Conservation (phyloP, 805 yeast genomes). For the Wickerhamomyces strasburgensis region DNA sequence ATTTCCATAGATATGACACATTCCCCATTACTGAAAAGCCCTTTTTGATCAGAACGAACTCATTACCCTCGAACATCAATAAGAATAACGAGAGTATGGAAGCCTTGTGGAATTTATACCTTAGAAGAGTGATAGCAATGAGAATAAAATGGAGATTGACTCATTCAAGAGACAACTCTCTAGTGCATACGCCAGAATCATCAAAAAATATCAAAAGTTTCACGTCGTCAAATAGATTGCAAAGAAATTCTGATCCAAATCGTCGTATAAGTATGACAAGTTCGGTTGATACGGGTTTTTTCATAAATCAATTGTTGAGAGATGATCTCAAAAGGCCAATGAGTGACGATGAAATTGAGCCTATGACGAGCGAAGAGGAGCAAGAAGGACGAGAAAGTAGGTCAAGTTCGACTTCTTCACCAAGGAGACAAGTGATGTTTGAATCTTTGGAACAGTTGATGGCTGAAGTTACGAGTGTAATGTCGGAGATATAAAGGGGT, state of each 20-base stretch:
- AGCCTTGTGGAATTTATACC: conserved; percentile 30
- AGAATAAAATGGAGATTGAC: conserved; percentile 29
- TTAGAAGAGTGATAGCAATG: conserved; percentile 27
- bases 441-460: conserved; percentile 21
- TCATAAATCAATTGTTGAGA: conserved; percentile 11
- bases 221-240: neutral
- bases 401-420: conserved; percentile 5
- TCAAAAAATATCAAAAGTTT: neutral
- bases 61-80: conserved; percentile 17
- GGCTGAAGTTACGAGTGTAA: conserved; percentile 17
- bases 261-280: conserved; percentile 10
- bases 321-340: conserved; percentile 4
- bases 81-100: conserved; percentile 14
- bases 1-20: conserved; percentile 13
- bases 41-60: conserved; percentile 15
- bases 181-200: neutral
- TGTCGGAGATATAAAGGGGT: conserved; percentile 5
- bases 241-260: conserved; percentile 2
- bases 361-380: conserved; percentile 9
- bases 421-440: conserved; percentile 16
- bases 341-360: conserved; percentile 3
- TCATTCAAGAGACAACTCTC: conserved; percentile 8
- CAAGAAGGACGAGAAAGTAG: conserved; percentile 1
- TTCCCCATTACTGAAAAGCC: conserved; percentile 9
- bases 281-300: conserved; percentile 23